These are phyloP conservation scores for Fragaria ananassa DNA, from an alignment of 306 rosid species.

Conservation along the genomic window DNA sequence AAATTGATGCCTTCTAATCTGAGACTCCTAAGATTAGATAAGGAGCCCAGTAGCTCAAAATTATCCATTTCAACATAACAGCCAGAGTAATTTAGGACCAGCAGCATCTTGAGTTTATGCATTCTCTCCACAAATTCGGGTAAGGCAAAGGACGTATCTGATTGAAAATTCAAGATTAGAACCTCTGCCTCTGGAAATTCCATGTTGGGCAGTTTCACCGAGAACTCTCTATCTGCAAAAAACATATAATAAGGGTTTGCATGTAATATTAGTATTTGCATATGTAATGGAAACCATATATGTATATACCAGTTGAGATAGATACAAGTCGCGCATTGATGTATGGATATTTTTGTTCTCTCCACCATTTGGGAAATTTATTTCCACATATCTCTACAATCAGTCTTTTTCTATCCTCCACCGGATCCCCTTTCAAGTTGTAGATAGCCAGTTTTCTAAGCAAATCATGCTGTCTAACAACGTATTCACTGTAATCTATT, in stretches of 20 bases:
- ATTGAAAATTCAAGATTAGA: constrained; percentile 40
- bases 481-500: constrained; percentile 36
- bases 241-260: not conserved
- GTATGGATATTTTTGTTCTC: not conserved
- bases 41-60: constrained; percentile 31
- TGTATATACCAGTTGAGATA: too few species aligned
- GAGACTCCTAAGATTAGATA: constrained; percentile 30
- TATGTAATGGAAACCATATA: too few species aligned
- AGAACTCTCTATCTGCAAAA: constrained; percentile 40
- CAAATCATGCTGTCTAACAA: constrained; percentile 40
- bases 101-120: constrained; percentile 37
- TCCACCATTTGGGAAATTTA: constrained; percentile 58
- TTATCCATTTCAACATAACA: constrained; percentile 25
- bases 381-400: constrained; percentile 37
- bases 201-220: constrained; percentile 41
- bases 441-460: constrained; percentile 51
- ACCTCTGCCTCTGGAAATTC: constrained; percentile 39
- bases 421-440: constrained; percentile 24
- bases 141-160: constrained; percentile 23
- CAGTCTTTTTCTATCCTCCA: constrained; percentile 35
- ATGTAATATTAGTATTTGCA: too few species aligned
- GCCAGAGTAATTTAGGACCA: constrained; percentile 34
- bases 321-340: too few species aligned
- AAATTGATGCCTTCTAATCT: constrained; percentile 48
- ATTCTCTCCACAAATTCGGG: constrained; percentile 47